Evolutionary conservation across 306 rosid genomes (phyloP).

Genomic region (Castanea sativa): DNA sequence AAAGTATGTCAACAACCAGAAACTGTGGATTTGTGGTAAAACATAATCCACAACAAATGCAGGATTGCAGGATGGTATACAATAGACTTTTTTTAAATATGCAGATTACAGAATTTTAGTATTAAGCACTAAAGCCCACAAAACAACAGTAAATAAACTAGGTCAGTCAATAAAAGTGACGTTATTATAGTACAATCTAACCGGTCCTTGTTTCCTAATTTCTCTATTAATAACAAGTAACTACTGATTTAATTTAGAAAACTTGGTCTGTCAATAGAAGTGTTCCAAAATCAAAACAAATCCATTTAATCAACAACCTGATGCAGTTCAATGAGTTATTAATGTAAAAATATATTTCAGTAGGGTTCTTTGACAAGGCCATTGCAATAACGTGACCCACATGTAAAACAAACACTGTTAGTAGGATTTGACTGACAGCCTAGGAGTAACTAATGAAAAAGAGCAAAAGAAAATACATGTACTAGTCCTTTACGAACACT

Average conservation of each 20-base stretch:
- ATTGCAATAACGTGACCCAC: background rate
- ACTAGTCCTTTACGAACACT: constrained; percentile 10
- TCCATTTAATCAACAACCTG: background rate
- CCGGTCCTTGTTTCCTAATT: background rate
- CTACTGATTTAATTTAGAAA: background rate
- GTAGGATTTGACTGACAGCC: background rate
- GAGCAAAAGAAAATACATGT: background rate
- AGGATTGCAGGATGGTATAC: background rate
- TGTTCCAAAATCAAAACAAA: background rate
- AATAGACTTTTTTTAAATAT: background rate
- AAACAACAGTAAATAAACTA: background rate
- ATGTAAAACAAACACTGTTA: background rate
- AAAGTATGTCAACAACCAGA: no score
- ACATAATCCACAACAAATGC: background rate
- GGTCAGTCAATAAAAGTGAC: background rate
- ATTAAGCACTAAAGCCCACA: background rate
- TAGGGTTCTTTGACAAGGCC: background rate
- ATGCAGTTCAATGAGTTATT: background rate
- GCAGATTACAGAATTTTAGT: background rate
- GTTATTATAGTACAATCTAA: background rate
- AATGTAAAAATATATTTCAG: background rate
- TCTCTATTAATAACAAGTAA: background rate
- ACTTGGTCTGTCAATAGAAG: background rate
- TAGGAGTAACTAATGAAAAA: background rate
- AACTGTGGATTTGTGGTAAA: background rate